Evolutionary conservation across 2,329 filamentous ascomycete genomes (phyloP), one percentile per base, ranked within the genome.

Genomic region (Fusarium continuum): DNA sequence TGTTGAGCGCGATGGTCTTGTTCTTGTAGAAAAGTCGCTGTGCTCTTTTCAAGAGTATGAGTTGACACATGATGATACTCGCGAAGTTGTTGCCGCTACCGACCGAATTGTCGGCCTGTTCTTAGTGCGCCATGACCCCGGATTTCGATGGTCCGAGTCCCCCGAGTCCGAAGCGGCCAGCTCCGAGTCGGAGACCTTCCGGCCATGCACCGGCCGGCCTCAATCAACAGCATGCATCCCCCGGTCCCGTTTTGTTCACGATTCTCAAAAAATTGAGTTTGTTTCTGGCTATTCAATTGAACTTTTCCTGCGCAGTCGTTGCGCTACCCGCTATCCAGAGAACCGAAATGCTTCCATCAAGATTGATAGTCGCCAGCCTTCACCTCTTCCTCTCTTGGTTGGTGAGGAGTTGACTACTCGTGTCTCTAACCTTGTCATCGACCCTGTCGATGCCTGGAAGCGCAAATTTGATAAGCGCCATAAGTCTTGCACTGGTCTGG

Each of bases 31-130:
- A 53, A 76, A 77, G 58, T 77, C 76, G 9, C 80, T 81, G 66
- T 76, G 72, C 34, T 85, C 83, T 10, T 85, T 83, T 68, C 83
- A 85, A 68, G 77, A 79, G 50, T 76, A 79, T 19, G 72, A 77
- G 25, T 56, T 84, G 44, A 79, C 77, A n/a, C 73, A 75, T 32
- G 75, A 78, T 9, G 72, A 75, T 23, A 78, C 80, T n/a, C 76
- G 76, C 55, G 80, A 84, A 32, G 71, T 85, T 39, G 75, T 82
- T 39, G 71, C 80, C 22, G 78, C 80, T n/a, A 79, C 77, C 10
- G 82, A 85, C 65, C 76, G 79, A 49, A 82, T 83, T 65, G 67
- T 85, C 55, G 82, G 80, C 13, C 73, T 83, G 8, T 85, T 84
- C 59, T 68, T 85, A 13, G 75, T 78, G 39, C 77, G 76, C 31